A percentile compares a stretch with the other conserved stretches of the same genome.
Evolutionary conservation across 23 red algal species (phyloP).

Genomic region (Rhodosorus marinus): DNA sequence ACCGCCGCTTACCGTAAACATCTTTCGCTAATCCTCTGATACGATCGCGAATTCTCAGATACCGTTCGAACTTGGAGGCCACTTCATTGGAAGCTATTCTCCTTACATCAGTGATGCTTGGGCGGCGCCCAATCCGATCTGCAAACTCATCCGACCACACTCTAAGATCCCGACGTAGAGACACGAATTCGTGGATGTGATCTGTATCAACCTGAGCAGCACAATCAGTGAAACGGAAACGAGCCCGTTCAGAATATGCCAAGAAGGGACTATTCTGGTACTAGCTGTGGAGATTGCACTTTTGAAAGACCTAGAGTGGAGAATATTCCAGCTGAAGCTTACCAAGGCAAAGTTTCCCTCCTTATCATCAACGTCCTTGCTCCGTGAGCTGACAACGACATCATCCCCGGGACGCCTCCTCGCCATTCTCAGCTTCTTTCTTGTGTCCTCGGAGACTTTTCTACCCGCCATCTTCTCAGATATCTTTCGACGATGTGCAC

Average conservation of each 20-base stretch:
- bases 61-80: slow-evolving; percentile 76
- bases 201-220: slow-evolving; percentile 33
- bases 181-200: slow-evolving; percentile 62
- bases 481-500: slow-evolving; percentile 29
- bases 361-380: not conserved
- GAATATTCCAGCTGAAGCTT: slow-evolving; percentile 3
- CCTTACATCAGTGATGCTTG: slow-evolving; percentile 63
- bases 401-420: slow-evolving; percentile 26
- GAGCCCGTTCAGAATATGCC: no score
- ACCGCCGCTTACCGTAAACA: slow-evolving; percentile 63
- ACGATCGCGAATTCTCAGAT: slow-evolving; percentile 41
- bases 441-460: slow-evolving; percentile 11
- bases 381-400: not conserved
- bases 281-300: no score
- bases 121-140: slow-evolving; percentile 20
- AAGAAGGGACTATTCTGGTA: no score
- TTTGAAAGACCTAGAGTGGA: no score
- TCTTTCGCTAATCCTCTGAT: slow-evolving; percentile 73
- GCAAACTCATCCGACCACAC: slow-evolving; percentile 63
- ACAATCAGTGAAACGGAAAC: no score
- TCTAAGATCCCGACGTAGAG: slow-evolving; percentile 48
- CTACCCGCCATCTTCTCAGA: slow-evolving; percentile 2
- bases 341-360: slow-evolving; percentile 1
- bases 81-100: slow-evolving; percentile 24
- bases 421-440: slow-evolving; percentile 39